Conservation (phyloP, 2,329 filamentous ascomycete genomes). For the Sarocladium kiliense region DNA sequence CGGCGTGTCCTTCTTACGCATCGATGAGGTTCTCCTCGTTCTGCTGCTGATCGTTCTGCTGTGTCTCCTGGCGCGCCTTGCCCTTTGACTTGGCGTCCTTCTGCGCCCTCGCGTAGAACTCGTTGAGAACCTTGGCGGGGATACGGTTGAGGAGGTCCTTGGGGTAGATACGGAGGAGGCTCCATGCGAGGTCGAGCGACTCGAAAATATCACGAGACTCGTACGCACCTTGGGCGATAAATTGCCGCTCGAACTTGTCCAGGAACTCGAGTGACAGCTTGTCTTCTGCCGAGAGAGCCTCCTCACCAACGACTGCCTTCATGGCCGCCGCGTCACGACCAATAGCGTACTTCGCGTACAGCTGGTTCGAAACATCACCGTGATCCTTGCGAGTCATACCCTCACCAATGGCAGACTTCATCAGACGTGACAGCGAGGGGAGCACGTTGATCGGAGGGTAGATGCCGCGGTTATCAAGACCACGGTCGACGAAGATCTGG, state of each 20-base stretch:
- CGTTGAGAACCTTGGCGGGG: conserved; percentile 74
- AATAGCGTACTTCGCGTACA: conserved; percentile 99
- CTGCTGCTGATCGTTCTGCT: conserved; percentile 33
- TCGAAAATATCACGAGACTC: conserved; percentile 89
- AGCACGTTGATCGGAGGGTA: conserved; percentile 99
- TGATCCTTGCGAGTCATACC: conserved; percentile 95
- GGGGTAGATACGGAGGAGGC: conserved; percentile 91
- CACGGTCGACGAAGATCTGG: conserved; percentile 95
- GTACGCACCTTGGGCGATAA: conserved; percentile 88
- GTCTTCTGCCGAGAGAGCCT: conserved; percentile 91
- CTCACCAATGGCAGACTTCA: conserved; percentile 99
- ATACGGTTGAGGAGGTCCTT: conserved; percentile 98
- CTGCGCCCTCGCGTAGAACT: conserved; percentile 70
- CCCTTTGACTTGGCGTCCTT: conserved; percentile 59
- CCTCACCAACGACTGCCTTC: conserved; percentile 99
- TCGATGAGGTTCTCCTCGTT: conserved; percentile 58
- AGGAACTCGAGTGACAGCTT: conserved; percentile 97
- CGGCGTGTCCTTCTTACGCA: conserved; percentile 31
- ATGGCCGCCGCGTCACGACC: conserved; percentile 96
- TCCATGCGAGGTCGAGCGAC: conserved; percentile 94
- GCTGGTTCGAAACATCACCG: conserved; percentile 97
- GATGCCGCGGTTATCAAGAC: conserved; percentile 91
- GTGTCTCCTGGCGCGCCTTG: conserved; percentile 44
- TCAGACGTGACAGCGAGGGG: conserved; percentile 95
- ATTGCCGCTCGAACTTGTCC: conserved; percentile 95